Percentiles rank a stretch among this genome's conserved stretches.
Conservation (phyloP, 2,329 filamentous ascomycete species). For the Alternaria sp. region DNA sequence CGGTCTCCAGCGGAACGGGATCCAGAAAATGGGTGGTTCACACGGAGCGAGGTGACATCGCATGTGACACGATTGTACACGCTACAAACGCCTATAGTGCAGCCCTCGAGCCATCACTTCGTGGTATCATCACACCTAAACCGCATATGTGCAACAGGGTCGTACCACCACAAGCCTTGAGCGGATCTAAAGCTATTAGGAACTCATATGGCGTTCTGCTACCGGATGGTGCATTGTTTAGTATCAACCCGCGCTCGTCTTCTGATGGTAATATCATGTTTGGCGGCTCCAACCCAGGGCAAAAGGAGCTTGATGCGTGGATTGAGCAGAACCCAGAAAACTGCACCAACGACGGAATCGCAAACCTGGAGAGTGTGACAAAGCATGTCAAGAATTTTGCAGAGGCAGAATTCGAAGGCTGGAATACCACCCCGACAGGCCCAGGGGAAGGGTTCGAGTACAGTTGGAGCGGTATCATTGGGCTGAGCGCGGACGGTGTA, state of each 20-base stretch:
- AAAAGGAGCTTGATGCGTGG: constrained; percentile 41
- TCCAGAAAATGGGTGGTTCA: constrained; percentile 28
- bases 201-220: constrained; percentile 47
- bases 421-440: constrained; percentile 15
- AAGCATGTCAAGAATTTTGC: constrained; percentile 36
- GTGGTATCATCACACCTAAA: constrained; percentile 36
- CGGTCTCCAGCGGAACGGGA: constrained; percentile 6
- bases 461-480: constrained; percentile 42
- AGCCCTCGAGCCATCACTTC: constrained; percentile 31
- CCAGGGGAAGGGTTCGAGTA: constrained; percentile 43
- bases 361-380: constrained; percentile 35
- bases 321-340: constrained; percentile 37
- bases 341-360: constrained; percentile 22
- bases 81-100: constrained; percentile 39
- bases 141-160: constrained; percentile 42
- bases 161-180: constrained; percentile 28
- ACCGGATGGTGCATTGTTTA: constrained; percentile 39
- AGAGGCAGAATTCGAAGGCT: constrained; percentile 35
- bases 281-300: constrained; percentile 45
- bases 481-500: constrained; percentile 36
- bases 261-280: constrained; percentile 45
- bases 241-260: constrained; percentile 44
- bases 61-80: constrained; percentile 32
- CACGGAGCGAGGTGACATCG: constrained; percentile 30
- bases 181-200: constrained; percentile 29